Percentiles rank a stretch among this genome's conserved stretches.
These are phyloP conservation scores for Pichia kluyveri DNA, from an alignment of 805 yeast genomes.

Conservation along the genomic window DNA sequence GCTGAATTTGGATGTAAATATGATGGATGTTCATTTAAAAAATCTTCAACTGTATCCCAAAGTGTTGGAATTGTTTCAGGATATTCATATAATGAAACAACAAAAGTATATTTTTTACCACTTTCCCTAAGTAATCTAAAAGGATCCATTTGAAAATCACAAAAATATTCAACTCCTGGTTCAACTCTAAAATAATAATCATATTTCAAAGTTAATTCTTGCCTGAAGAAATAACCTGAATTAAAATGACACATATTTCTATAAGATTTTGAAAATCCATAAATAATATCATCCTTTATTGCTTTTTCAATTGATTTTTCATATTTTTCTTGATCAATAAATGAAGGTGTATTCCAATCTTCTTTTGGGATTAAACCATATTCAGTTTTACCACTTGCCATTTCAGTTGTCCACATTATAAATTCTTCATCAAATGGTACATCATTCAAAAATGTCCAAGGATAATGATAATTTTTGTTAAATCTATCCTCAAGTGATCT, in stretches of 20 bases:
- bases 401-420: conserved; percentile 51
- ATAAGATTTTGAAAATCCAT: conserved; percentile 59
- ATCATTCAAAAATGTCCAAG: conserved; percentile 94
- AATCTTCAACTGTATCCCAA: conserved; percentile 63
- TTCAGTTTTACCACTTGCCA: conserved; percentile 68
- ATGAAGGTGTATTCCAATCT: conserved; percentile 82
- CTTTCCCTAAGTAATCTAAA: conserved; percentile 79
- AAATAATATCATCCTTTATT: conserved; percentile 43
- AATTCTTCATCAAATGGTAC: conserved; percentile 78
- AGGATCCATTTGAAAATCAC: conserved; percentile 75
- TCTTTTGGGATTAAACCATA: conserved; percentile 77
- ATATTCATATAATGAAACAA: conserved; percentile 72
- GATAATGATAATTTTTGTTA: conserved; percentile 71
- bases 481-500: conserved; percentile 83
- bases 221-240: conserved; percentile 82
- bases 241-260: conserved; percentile 92
- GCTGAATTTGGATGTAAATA: conserved; percentile 51
- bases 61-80: conserved; percentile 62
- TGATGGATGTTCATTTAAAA: conserved; percentile 52
- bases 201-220: conserved; percentile 62
- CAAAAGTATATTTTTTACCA: conserved; percentile 64
- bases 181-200: conserved; percentile 95
- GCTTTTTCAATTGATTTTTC: conserved; percentile 46
- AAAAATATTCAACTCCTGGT: conserved; percentile 70
- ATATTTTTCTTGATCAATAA: conserved; percentile 67